These are phyloP conservation scores for Globisporangium radiosum DNA, from an alignment of 352 stramenopile species.

Conservation along the genomic window DNA sequence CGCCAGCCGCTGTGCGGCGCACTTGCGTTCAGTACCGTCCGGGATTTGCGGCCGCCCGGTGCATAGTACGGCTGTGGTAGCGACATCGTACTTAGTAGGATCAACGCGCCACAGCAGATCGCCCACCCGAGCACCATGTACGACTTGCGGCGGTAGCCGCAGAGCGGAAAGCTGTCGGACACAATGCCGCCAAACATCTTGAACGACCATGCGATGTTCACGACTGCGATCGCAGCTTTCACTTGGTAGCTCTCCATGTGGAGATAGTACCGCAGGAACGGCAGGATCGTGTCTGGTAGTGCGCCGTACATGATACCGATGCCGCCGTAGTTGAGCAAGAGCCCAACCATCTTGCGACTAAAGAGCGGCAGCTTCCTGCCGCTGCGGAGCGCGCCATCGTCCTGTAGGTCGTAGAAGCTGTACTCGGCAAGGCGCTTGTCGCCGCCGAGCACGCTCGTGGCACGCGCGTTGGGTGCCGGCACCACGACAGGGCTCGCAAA, in stretches of 20 bases:
- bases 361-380: conserved; percentile 47
- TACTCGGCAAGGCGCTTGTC: conserved; percentile 21
- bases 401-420: conserved; percentile 55
- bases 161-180: conserved; percentile 51
- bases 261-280: conserved; percentile 35
- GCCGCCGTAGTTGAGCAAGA: conserved; percentile 64
- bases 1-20: conserved; percentile 29
- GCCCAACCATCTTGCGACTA: conserved; percentile 32
- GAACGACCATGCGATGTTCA: conserved; percentile 53
- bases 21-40: conserved; percentile 31
- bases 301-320: conserved; percentile 67
- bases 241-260: conserved; percentile 58
- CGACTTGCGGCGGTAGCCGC: conserved; percentile 39
- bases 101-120: conserved; percentile 16
- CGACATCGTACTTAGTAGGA: conserved; percentile 24
- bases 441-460: background rate
- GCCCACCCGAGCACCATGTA: conserved; percentile 52
- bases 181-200: conserved; percentile 56
- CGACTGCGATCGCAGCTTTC: conserved; percentile 21
- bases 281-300: conserved; percentile 39
- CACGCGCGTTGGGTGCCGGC: no score
- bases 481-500: background rate
- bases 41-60: conserved; percentile 5
- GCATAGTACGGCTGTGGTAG: conserved; percentile 41
- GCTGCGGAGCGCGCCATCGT: conserved; percentile 50